Evolutionary conservation across 371 early-diverging fungal species (phyloP).

Genomic region (Circinella minor): DNA sequence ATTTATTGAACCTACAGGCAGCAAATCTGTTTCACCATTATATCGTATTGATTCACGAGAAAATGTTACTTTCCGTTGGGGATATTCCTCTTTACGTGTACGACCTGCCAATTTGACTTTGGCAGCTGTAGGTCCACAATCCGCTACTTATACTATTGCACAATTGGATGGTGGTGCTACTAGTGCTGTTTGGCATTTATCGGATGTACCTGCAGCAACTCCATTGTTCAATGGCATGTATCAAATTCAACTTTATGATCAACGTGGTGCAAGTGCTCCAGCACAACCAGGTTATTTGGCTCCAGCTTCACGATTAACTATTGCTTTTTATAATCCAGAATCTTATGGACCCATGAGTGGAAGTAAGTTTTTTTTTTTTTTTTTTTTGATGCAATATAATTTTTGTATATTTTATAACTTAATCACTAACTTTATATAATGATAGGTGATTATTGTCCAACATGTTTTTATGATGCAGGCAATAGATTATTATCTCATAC

Average conservation of each 20-base stretch:
- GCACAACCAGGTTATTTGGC: slow-evolving; percentile 44
- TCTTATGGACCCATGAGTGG: slow-evolving; percentile 23
- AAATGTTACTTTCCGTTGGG: slow-evolving; percentile 55
- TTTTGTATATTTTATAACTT: neutral
- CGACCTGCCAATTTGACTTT: slow-evolving; percentile 46
- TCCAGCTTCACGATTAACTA: slow-evolving; percentile 37
- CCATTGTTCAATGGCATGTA: slow-evolving; percentile 53
- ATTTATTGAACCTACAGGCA: slow-evolving; percentile 45
- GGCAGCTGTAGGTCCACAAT: slow-evolving; percentile 48
- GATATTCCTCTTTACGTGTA: slow-evolving; percentile 42
- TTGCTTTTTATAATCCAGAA: slow-evolving; percentile 50
- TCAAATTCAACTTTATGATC: slow-evolving; percentile 51
- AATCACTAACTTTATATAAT: neutral
- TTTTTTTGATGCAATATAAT: neutral
- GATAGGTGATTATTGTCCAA: slow-evolving; percentile 46
- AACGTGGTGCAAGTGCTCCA: slow-evolving; percentile 44
- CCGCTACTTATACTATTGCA: slow-evolving; percentile 49
- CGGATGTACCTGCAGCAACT: slow-evolving; percentile 39
- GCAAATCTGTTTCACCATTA: slow-evolving; percentile 48
- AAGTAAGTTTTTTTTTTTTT: slow-evolving; percentile 9
- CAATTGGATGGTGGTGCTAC: slow-evolving; percentile 41
- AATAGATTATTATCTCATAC: slow-evolving; percentile 22
- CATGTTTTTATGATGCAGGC: slow-evolving; percentile 47
- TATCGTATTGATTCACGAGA: slow-evolving; percentile 42
- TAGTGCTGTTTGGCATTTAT: slow-evolving; percentile 50